A percentile compares a stretch with the other conserved stretches of the same genome.
Evolutionary conservation across 2,329 filamentous ascomycete species (phyloP).

Genomic region (Graphilbum ipis-grandicollis): DNA sequence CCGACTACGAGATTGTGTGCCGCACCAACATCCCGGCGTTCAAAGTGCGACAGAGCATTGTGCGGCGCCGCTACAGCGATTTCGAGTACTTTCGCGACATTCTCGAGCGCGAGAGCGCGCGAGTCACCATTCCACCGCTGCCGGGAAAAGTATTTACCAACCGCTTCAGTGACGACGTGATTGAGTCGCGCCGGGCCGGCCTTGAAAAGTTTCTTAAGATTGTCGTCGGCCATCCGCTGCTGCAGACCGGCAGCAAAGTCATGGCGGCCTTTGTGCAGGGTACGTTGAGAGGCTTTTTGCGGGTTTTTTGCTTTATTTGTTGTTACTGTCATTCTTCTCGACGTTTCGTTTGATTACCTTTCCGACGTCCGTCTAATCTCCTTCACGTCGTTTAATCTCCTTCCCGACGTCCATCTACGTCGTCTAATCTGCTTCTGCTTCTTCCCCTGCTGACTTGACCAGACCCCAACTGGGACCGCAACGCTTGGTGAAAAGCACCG

Average conservation of each 20-base stretch:
- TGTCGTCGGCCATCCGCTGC: constrained; percentile 83
- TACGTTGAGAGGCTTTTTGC: constrained; percentile 21
- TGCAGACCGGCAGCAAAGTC: constrained; percentile 97
- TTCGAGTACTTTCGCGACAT: constrained; percentile 99
- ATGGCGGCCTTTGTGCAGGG: constrained; percentile 93
- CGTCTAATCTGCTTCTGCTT: too few relatives aligned
- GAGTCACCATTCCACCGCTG: constrained; percentile 88
- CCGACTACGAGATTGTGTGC: constrained; percentile 95
- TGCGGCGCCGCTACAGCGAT: constrained; percentile 88
- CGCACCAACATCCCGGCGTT: constrained; percentile 98
- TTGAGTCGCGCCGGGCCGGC: constrained; percentile 81
- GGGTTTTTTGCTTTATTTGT: not conserved
- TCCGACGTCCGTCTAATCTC: too few relatives aligned
- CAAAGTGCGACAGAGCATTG: constrained; percentile 77
- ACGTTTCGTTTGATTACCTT: too few relatives aligned
- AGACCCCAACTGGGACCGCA: constrained; percentile 84
- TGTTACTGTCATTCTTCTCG: too few relatives aligned
- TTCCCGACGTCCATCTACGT: too few relatives aligned
- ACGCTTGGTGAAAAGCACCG: too few relatives aligned
- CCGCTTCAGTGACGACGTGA: constrained; percentile 94
- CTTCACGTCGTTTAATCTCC: too few relatives aligned
- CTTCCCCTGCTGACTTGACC: not conserved
- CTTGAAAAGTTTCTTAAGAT: constrained; percentile 94
- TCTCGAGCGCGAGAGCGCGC: constrained; percentile 81
- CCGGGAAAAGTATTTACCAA: constrained; percentile 98